Base-by-base conservation (phyloP, 148 eudicot species). In the Spergularia marina region DNA sequence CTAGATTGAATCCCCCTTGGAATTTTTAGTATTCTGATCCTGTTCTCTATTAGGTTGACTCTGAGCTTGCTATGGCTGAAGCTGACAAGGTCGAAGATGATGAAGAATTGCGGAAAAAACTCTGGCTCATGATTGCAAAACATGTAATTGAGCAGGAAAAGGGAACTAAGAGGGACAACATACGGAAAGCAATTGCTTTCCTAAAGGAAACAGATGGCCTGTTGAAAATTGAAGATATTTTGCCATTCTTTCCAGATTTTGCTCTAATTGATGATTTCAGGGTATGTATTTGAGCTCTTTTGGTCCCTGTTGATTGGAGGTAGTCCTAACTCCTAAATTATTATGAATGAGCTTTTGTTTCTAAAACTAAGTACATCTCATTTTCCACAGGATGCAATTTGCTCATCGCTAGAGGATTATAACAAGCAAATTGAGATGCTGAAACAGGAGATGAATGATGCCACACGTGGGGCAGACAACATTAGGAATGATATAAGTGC, bases 61-160 rank as follows among this genome's bases (percentile, higher is more conserved):
- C 96, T 55, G 98, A 95, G 85, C 99, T 95, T 85, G 99, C 99
- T 34, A 95, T 88, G 91, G 99, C 98, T 61, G 99, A 95, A 87
- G 98, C 97, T 64, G 97, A 95, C 83, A 95, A 95, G 83, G 99
- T 92, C 77, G 97, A 95, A 86, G 99, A 95, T 87, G 99, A 95
- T 72, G 99, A 92, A 78, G 99, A 95, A 79, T 88, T 92, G 66
- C 85, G 97, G 79, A 95, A 95, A 81, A 95, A 92, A 77, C 88
- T 95, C 18, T 92, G 99, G 99, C 92, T 95, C 23, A 92, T 95
- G 99, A 92, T 95, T 81, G 98, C 98, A 53, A 93, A 93, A 84
- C 92, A 93, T 88, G 98, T 93, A 53, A 84, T 93, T 72, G 88
- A 89, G 83, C 96, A 90, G 75, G 97, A 92, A 79, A 89, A 89